Conservation (phyloP, 345 rosid species). For the Balakata baccata region DNA sequence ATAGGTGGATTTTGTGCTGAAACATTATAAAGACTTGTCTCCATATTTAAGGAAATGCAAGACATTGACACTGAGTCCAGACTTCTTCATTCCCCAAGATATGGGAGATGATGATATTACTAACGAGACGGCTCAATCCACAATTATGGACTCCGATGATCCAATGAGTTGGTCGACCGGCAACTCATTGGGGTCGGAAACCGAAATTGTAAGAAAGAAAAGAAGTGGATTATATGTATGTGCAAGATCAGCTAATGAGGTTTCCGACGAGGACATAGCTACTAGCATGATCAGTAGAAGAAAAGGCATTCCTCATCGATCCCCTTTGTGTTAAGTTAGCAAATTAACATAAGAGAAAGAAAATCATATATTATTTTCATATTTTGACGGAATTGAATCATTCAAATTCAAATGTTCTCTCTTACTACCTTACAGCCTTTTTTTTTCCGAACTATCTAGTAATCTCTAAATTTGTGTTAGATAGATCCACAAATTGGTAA, state of each 20-base stretch:
- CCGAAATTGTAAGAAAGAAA: constrained; percentile 66
- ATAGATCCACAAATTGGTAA: too few species aligned
- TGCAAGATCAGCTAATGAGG: constrained; percentile 52
- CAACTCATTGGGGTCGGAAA: constrained; percentile 52
- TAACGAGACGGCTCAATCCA: constrained; percentile 60
- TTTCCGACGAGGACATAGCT: constrained; percentile 55
- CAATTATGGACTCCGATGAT: constrained; percentile 68
- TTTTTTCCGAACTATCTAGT: too few species aligned
- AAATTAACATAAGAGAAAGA: neutral
- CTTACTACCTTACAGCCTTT: neutral
- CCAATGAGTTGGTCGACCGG: constrained; percentile 69
- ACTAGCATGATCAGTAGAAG: constrained; percentile 61
- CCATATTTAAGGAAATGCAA: constrained; percentile 65
- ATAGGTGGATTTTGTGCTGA: constrained; percentile 86
- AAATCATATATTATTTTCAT: constrained; percentile 11
- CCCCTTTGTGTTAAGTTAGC: constrained; percentile 65
- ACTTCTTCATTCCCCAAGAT: constrained; percentile 83
- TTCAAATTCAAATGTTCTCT: constrained; percentile 10
- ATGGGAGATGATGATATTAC: constrained; percentile 58
- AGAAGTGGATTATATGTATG: constrained; percentile 59
- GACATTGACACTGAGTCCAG: constrained; percentile 73
- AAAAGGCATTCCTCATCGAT: constrained; percentile 90
- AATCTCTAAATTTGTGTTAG: too few species aligned
- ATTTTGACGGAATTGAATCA: constrained; percentile 31
- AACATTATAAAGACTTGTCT: constrained; percentile 63